These are phyloP conservation scores for Lyophyllum atratum DNA, from an alignment of 768 basidiomycete species.

Conservation along the genomic window DNA sequence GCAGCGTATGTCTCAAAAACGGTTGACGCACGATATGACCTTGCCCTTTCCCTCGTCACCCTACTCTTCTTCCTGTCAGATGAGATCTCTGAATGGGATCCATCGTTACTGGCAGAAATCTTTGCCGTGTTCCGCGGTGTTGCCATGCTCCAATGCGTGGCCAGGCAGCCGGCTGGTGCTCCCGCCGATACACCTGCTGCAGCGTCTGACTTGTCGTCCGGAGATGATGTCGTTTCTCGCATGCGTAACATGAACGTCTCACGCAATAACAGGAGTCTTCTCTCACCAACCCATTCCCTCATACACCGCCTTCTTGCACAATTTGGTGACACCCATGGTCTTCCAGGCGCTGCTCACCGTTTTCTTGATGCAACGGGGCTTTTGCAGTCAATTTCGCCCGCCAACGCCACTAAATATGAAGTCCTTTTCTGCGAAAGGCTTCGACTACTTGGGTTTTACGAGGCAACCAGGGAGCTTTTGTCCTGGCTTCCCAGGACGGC, in stretches of 20 bases:
- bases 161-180: slow-evolving; percentile 54
- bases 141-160: slow-evolving; percentile 65
- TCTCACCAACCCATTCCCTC: slow-evolving; percentile 60
- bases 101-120: slow-evolving; percentile 66
- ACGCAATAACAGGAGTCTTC: slow-evolving; percentile 41
- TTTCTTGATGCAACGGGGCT: slow-evolving; percentile 71
- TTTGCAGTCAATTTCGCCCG: slow-evolving; percentile 67
- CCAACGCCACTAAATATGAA: slow-evolving; percentile 68
- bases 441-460: slow-evolving; percentile 60
- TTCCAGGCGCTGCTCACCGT: slow-evolving; percentile 65
- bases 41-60: slow-evolving; percentile 64
- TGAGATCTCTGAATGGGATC: slow-evolving; percentile 64
- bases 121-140: slow-evolving; percentile 82
- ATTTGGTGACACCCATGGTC: slow-evolving; percentile 44
- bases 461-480: slow-evolving; percentile 62
- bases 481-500: slow-evolving; percentile 82
- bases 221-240: slow-evolving; percentile 63
- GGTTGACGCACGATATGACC: slow-evolving; percentile 74
- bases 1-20: slow-evolving; percentile 64
- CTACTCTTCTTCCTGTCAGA: slow-evolving; percentile 74
- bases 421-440: slow-evolving; percentile 73
- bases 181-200: slow-evolving; percentile 22
- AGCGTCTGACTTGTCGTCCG: slow-evolving; percentile 3
- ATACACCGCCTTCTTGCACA: slow-evolving; percentile 63
- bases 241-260: slow-evolving; percentile 79